Evolutionary conservation across 2,329 filamentous ascomycete species (phyloP).

Genomic region (Myotisia sp.): DNA sequence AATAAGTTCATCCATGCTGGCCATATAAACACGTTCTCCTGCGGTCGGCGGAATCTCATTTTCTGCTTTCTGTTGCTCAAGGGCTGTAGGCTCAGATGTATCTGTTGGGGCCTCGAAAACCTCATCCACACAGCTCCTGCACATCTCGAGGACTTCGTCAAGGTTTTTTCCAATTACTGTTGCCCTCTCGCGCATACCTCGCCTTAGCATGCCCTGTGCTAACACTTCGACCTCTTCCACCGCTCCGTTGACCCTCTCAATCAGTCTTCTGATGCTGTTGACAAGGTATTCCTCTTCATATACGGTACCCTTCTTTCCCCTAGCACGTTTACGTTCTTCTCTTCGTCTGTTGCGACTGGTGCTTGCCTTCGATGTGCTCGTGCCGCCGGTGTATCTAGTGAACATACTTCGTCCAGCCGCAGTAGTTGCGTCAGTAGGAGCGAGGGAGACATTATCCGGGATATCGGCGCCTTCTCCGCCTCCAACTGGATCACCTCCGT

Average conservation of each 20-base stretch:
- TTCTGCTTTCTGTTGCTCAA: conserved; percentile 13
- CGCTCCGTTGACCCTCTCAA: conserved; percentile 64
- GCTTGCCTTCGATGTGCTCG: conserved; percentile 41
- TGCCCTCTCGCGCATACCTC: conserved; percentile 79
- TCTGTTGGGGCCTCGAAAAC: conserved; percentile 42
- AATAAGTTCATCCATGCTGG: conserved; percentile 26
- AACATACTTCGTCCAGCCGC: conserved; percentile 69
- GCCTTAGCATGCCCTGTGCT: conserved; percentile 59
- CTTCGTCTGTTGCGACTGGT: conserved; percentile 77
- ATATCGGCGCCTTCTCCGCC: conserved; percentile 49
- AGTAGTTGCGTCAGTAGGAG: conserved; percentile 70
- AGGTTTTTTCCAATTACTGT: conserved; percentile 60
- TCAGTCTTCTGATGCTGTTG: conserved; percentile 66
- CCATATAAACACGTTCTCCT: conserved; percentile 26
- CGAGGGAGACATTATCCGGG: conserved; percentile 84
- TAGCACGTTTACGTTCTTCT: conserved; percentile 87
- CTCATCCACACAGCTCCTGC: conserved; percentile 51
- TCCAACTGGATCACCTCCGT: conserved; percentile 56
- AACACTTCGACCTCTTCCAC: conserved; percentile 59
- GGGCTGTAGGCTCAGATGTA: conserved; percentile 16
- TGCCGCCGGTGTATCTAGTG: conserved; percentile 73
- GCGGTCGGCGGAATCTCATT: conserved; percentile 11
- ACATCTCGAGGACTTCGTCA: conserved; percentile 58
- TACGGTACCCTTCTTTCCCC: conserved; percentile 89
- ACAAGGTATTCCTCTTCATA: conserved; percentile 97